Evolutionary conservation across 2,329 filamentous ascomycete species (phyloP).

Genomic region (Lasiodiplodia sp.): DNA sequence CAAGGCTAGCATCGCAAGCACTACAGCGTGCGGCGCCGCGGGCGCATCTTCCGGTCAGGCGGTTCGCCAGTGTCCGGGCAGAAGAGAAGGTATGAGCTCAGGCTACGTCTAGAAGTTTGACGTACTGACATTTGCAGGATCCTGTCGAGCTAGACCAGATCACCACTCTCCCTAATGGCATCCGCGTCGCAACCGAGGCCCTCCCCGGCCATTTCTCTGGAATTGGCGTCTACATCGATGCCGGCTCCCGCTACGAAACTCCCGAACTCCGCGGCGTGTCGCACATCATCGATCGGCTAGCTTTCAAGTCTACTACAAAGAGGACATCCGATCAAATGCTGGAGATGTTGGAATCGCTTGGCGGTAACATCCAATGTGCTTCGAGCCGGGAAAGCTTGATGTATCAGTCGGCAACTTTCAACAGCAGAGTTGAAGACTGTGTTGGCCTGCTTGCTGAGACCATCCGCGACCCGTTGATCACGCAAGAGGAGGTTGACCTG

Average conservation of each 20-base stretch:
- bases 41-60: constrained; percentile 30
- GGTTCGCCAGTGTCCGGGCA: constrained; percentile 42
- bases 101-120: constrained; percentile 15
- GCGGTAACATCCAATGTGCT: constrained; percentile 96
- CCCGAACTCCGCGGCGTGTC: constrained; percentile 84
- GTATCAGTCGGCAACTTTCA: constrained; percentile 99
- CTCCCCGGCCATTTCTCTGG: constrained; percentile 94
- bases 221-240: constrained; percentile 94
- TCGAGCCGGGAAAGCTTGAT: constrained; percentile 95
- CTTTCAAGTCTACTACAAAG: constrained; percentile 84
- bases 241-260: constrained; percentile 93
- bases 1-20: constrained; percentile 21
- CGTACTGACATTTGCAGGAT: constrained; percentile 62
- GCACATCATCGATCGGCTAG: constrained; percentile 93
- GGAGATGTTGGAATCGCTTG: constrained; percentile 84
- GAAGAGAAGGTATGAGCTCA: constrained; percentile 44
- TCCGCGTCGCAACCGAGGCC: constrained; percentile 93
- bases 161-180: constrained; percentile 87
- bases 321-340: constrained; percentile 84
- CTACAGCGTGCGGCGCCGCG: constrained; percentile 5
- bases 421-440: constrained; percentile 83
- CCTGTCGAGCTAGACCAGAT: constrained; percentile 86
- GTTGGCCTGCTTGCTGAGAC: constrained; percentile 90
- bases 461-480: constrained; percentile 84
- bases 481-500: constrained; percentile 82